Base-by-base conservation (phyloP, 306 rosid species). In the Spatholobus suberectus region DNA sequence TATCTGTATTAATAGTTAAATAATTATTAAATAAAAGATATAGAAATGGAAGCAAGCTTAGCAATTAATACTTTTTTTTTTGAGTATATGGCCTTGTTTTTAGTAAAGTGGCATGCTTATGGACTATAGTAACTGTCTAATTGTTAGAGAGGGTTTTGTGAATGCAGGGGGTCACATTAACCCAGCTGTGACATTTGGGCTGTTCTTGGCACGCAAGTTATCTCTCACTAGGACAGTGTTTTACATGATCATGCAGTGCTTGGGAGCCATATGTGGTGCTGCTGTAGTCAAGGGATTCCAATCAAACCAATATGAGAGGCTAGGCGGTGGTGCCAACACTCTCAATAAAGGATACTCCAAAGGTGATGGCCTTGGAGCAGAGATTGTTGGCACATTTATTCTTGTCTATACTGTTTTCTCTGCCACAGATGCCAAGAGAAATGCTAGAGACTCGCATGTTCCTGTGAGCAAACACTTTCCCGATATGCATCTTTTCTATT, bases 151-250 rank as follows among this genome's bases (percentile, higher is more conserved):
- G 47, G 40, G 1, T 34, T 37, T 55, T 35, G n/a, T 38, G 5
- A 24, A 23, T 75, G 70, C 69, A 75, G 79, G 79, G 79, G 69
- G 79, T 75, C 77, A 73, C 77, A 73, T 73, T 29, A 73, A 73
- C 77, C 74, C 74, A 20, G 74, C 74, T 40, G 74, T 69, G 54
- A 69, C 74, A 69, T 69, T 69, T 69, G 74, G 35, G 54, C n/a
- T 69, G 35, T 41, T 69, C 54, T 69, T 69, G 74, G 74, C 74
- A 21, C 74, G 74, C 74, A 69, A 69, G 20, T 40, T 69, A 69
- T 69, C 74, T 69, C 74, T 69, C 6, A 69, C 74, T 20, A 69
- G 74, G 20, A 40, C 74, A 40, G 35, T 69, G 20, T 69, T 69
- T 27, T 69, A 69, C 74, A 69, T 69, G 1, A 69, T 69, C 4